phyloP scores from a whole-genome alignment of 495 filamentous ascomycete species.

The Rhypophila decipiens region DNA sequence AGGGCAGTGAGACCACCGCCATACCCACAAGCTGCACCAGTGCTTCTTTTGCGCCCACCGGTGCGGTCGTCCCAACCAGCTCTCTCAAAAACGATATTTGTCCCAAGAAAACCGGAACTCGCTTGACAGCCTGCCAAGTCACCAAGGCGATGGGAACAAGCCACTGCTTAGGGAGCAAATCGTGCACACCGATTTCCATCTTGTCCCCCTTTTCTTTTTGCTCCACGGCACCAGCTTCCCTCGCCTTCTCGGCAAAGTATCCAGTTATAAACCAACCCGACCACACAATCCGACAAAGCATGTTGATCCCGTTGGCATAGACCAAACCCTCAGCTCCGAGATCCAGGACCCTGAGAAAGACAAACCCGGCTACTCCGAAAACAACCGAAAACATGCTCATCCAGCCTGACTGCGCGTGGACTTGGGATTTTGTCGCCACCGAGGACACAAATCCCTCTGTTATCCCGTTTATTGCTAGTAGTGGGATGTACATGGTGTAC shows the following conservation, averaged over 20 bases:
- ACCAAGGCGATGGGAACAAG: constrained; percentile 18
- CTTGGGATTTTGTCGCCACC: constrained; percentile 62
- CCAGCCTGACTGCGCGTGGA: constrained; percentile 69
- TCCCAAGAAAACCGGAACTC: too few species aligned
- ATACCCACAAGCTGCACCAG: constrained; percentile 45
- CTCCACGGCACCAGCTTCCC: constrained; percentile 17
- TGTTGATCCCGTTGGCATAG: constrained; percentile 77
- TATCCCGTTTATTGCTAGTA: constrained; percentile 87
- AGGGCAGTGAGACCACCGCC: constrained; percentile 44
- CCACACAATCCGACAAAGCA: constrained; percentile 77
- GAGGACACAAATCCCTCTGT: constrained; percentile 88
- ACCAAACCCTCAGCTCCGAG: constrained; percentile 77
- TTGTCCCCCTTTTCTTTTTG: too few species aligned
- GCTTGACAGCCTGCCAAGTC: constrained; percentile 13
- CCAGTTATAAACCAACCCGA: constrained; percentile 61
- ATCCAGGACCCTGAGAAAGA: constrained; percentile 57
- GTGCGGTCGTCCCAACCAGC: background rate
- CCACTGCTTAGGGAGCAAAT: constrained; percentile 22
- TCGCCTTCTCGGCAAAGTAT: constrained; percentile 49
- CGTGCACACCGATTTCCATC: background rate
- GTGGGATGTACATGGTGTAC: constrained; percentile 89
- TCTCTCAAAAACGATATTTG: too few species aligned
- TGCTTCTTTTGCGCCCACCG: constrained; percentile 17
- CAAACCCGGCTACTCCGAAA: constrained; percentile 64
- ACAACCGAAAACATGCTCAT: constrained; percentile 72